Evolutionary conservation across 176 grass and related monocot genomes (phyloP).

Genomic region (Aechmea fasciata): DNA sequence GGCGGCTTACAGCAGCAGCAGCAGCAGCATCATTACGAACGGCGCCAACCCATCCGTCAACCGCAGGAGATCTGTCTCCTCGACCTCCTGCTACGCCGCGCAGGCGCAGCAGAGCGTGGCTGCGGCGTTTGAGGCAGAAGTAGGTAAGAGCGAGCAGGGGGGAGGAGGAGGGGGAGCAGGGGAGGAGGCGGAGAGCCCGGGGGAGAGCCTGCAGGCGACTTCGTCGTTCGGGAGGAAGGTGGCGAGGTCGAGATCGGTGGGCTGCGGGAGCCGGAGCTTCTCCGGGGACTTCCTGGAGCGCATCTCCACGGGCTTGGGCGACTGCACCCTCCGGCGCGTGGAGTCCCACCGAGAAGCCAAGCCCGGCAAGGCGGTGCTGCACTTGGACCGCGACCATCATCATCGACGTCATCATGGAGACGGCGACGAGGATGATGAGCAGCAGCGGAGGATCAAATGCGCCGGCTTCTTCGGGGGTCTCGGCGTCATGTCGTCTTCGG

Average conservation of each 20-base stretch:
- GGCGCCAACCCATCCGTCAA: constrained; percentile 6
- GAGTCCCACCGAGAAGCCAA: constrained; percentile 90
- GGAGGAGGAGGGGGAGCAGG: constrained; percentile 18
- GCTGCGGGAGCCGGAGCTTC: constrained; percentile 90
- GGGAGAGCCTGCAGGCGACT: constrained; percentile 49
- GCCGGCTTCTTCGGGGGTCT: constrained; percentile 72
- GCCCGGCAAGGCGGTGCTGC: constrained; percentile 31
- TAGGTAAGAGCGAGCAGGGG: constrained; percentile 2
- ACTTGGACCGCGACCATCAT: neutral
- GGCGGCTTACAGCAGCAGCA: constrained; percentile 18
- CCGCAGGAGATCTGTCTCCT: constrained; percentile 36
- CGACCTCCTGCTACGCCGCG: constrained; percentile 4
- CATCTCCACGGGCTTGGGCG: constrained; percentile 84
- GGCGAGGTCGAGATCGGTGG: constrained; percentile 78
- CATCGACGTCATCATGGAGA: neutral
- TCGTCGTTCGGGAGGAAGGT: constrained; percentile 87
- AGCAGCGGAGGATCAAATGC: constrained; percentile 58
- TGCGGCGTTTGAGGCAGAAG: neutral
- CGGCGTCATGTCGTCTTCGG: constrained; percentile 17
- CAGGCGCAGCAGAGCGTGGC: constrained; percentile 1
- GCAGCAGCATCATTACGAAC: constrained; percentile 4
- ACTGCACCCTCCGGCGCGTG: constrained; percentile 80
- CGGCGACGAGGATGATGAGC: constrained; percentile 24
- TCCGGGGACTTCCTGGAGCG: constrained; percentile 88
- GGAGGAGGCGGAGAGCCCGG: constrained; percentile 54